A percentile compares a stretch with the other conserved stretches of the same genome.
Conservation (phyloP, 2,329 filamentous ascomycete species). For the Pestalotiopsis fici region DNA sequence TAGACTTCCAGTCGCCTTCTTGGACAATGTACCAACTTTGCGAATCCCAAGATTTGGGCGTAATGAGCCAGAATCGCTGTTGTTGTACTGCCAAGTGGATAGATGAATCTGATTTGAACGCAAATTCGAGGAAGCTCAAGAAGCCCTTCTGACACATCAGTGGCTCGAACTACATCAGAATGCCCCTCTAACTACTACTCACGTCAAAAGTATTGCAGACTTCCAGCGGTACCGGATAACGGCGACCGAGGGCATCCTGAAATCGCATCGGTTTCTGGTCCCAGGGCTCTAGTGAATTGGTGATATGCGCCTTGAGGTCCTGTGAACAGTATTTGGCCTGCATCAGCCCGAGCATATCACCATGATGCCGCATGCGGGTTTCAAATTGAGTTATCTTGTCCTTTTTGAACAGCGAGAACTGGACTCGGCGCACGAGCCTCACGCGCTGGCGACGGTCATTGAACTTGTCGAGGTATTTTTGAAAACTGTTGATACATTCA, state of each 20-base stretch:
- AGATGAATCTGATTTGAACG: not conserved
- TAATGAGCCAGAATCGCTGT: not conserved
- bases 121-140: not conserved
- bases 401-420: not conserved
- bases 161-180: rapidly evolving
- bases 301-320: not conserved
- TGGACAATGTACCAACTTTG: not conserved
- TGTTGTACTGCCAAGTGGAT: not conserved
- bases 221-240: not conserved
- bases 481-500: not conserved
- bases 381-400: not conserved
- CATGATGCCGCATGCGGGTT: not conserved
- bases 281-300: not conserved
- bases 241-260: not conserved
- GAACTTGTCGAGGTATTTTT: not conserved
- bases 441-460: not conserved
- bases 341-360: not conserved
- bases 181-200: not conserved
- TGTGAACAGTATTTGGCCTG: not conserved
- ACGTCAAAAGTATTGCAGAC: not conserved
- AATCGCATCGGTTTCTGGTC: not conserved
- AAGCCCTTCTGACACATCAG: not conserved
- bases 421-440: not conserved
- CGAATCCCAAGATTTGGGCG: not conserved
- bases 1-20: not conserved